Evolutionary conservation across 2,329 filamentous ascomycete genomes (phyloP).

Genomic region (Pyricularia sp.): DNA sequence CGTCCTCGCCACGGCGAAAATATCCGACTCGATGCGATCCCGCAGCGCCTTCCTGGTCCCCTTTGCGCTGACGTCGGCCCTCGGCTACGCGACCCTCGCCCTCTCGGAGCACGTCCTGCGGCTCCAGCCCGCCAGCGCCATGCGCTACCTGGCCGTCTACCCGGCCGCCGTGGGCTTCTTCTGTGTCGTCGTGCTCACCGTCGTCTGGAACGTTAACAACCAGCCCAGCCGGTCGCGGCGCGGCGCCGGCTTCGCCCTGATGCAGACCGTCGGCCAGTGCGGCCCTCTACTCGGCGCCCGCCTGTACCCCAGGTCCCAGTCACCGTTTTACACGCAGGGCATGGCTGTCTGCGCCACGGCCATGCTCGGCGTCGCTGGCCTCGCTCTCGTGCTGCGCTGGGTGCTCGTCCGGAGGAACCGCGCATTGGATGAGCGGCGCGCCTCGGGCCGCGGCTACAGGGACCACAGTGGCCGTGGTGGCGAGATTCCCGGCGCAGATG

Average conservation of each 20-base stretch:
- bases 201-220: constrained; percentile 87
- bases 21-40: constrained; percentile 57
- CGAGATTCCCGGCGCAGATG: constrained; percentile 16
- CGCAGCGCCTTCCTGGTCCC: constrained; percentile 59
- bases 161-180: constrained; percentile 77
- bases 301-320: constrained; percentile 51
- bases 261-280: constrained; percentile 76
- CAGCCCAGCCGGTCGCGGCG: constrained; percentile 58
- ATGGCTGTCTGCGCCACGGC: constrained; percentile 54
- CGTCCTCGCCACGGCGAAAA: constrained; percentile 62
- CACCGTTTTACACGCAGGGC: constrained; percentile 51
- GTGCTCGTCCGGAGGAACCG: constrained; percentile 43
- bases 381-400: constrained; percentile 45
- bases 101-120: constrained; percentile 33
- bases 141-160: constrained; percentile 68
- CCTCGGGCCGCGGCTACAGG: constrained; percentile 14
- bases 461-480: constrained; percentile 23
- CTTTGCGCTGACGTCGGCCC: constrained; percentile 57
- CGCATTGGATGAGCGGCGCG: constrained; percentile 30
- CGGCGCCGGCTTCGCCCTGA: constrained; percentile 60
- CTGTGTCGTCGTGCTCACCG: constrained; percentile 71
- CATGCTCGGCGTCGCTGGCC: constrained; percentile 49
- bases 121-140: constrained; percentile 21
- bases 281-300: constrained; percentile 63
- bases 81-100: constrained; percentile 50